These are phyloP conservation scores for Umbelopsis sp. DNA, from an alignment of 371 early-diverging fungal genomes.

Conservation along the genomic window DNA sequence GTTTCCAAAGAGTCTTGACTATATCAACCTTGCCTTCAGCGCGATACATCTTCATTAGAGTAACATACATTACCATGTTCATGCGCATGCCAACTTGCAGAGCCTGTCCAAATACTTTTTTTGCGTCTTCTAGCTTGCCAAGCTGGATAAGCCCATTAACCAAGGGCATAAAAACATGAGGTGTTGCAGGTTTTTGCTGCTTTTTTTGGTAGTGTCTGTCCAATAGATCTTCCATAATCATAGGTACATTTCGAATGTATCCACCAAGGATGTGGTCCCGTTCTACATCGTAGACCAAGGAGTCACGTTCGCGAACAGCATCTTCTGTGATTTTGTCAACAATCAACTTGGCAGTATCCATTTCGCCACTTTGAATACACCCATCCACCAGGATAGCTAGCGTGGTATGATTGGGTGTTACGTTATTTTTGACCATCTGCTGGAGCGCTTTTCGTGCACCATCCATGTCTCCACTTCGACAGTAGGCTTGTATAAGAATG, in stretches of 20 bases:
- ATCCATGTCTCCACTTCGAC: slow-evolving; percentile 19
- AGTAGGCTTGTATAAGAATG: slow-evolving; percentile 44
- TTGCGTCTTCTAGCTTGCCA: slow-evolving; percentile 25
- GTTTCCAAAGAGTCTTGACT: slow-evolving; percentile 39
- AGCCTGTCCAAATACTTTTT: slow-evolving; percentile 30
- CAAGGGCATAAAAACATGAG: slow-evolving; percentile 42
- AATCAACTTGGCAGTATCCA: slow-evolving; percentile 36
- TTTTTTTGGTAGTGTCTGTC: slow-evolving; percentile 5
- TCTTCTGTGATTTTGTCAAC: slow-evolving; percentile 27
- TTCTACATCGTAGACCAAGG: slow-evolving; percentile 9
- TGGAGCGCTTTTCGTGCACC: slow-evolving; percentile 36
- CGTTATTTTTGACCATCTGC: slow-evolving; percentile 36
- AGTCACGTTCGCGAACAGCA: background rate
- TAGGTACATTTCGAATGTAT: slow-evolving; percentile 30
- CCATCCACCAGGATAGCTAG: slow-evolving; percentile 35
- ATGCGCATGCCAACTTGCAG: slow-evolving; percentile 24
- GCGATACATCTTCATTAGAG: slow-evolving; percentile 40
- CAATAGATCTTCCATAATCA: slow-evolving; percentile 39
- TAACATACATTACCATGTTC: slow-evolving; percentile 27
- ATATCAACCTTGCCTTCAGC: slow-evolving; percentile 29
- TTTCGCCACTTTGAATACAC: slow-evolving; percentile 23
- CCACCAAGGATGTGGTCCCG: slow-evolving; percentile 19
- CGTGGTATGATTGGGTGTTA: slow-evolving; percentile 31
- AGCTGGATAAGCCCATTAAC: slow-evolving; percentile 27
- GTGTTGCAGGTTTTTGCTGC: slow-evolving; percentile 20